phyloP scores from a whole-genome alignment of 257 asterid genomes.

The Linaria vulgaris region DNA sequence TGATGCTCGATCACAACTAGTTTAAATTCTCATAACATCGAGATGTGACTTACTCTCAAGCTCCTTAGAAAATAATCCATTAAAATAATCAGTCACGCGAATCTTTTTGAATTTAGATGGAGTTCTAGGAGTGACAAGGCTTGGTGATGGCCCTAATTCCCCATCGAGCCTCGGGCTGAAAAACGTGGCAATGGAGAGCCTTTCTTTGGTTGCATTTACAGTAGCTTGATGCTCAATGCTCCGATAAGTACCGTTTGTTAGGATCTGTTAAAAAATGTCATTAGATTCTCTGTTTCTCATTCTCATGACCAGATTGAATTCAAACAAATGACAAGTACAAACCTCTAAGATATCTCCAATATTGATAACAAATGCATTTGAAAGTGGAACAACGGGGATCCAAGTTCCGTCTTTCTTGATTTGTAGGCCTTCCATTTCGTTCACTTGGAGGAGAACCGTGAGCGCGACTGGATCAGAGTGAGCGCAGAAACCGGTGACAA shows the following conservation, averaged over 20 bases:
- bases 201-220: conserved; percentile 42
- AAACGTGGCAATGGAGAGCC: conserved; percentile 54
- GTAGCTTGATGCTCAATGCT: conserved; percentile 59
- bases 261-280: conserved; percentile 30
- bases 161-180: conserved; percentile 25
- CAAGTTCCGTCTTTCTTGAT: conserved; percentile 44
- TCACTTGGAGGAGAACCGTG: conserved; percentile 42
- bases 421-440: conserved; percentile 45
- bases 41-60: conserved; percentile 49
- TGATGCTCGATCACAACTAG: background rate
- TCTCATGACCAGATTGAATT: background rate
- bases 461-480: conserved; percentile 43
- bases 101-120: conserved; percentile 47
- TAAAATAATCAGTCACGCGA: conserved; percentile 32
- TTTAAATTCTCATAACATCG: conserved; percentile 38
- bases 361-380: conserved; percentile 44
- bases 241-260: conserved; percentile 46
- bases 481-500: conserved; percentile 43
- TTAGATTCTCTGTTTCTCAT: conserved; percentile 32
- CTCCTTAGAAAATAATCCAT: conserved; percentile 32
- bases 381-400: conserved; percentile 44
- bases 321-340: background rate
- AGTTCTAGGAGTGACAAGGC: conserved; percentile 33
- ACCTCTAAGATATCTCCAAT: conserved; percentile 53
- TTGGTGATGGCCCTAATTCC: conserved; percentile 40